phyloP scores from a whole-genome alignment of 768 basidiomycete genomes.

The Amanita exitialis region DNA sequence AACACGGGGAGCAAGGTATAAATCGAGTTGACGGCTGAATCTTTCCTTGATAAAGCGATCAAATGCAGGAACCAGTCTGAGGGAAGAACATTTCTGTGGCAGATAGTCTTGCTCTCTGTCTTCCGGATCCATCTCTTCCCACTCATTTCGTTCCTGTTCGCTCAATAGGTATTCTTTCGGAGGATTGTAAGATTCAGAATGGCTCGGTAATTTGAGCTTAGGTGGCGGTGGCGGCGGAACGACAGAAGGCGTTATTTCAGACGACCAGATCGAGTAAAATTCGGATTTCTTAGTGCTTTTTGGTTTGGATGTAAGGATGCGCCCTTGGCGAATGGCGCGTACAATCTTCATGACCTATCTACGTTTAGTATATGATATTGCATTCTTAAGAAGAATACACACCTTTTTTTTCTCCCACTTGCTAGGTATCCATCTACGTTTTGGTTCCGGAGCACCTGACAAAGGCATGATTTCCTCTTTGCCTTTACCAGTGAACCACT shows the following conservation, averaged over 20 bases:
- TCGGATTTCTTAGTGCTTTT: constrained; percentile 57
- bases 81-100: constrained; percentile 73
- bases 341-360: constrained; percentile 97
- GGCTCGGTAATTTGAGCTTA: constrained; percentile 78
- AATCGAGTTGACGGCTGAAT: constrained; percentile 87
- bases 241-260: constrained; percentile 60
- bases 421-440: constrained; percentile 92
- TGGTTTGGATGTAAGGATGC: constrained; percentile 85
- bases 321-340: constrained; percentile 92
- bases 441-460: constrained; percentile 86
- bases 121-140: constrained; percentile 77
- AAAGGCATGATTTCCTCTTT: constrained; percentile 94
- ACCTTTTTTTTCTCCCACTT: constrained; percentile 99
- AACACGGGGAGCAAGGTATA: constrained; percentile 92
- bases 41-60: constrained; percentile 87
- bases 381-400: constrained; percentile 3
- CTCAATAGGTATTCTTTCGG: constrained; percentile 94
- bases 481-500: constrained; percentile 96
- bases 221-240: constrained; percentile 90
- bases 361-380: background rate
- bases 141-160: constrained; percentile 69
- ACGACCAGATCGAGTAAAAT: constrained; percentile 87
- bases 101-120: constrained; percentile 87
- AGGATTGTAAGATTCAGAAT: constrained; percentile 98
- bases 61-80: constrained; percentile 90